Evolutionary conservation across 2,329 filamentous ascomycete species (phyloP).

Genomic region (Pezicula rhizophila): DNA sequence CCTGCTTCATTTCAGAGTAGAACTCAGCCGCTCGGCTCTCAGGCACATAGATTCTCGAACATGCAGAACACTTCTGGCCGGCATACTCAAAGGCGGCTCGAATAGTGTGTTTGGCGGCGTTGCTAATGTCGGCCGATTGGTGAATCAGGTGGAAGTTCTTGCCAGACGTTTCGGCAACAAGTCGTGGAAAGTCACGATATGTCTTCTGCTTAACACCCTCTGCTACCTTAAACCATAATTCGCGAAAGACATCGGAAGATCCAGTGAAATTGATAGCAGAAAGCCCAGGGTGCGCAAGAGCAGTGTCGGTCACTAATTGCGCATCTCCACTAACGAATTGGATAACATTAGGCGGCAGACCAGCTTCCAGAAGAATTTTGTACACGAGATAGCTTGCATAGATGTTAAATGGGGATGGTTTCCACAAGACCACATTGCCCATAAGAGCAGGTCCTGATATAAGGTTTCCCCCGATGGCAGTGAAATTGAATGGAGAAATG

Average conservation of each 20-base stretch:
- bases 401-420: conserved; percentile 87
- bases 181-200: conserved; percentile 79
- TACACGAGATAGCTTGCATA: conserved; percentile 86
- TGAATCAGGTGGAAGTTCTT: conserved; percentile 92
- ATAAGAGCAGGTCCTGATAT: conserved; percentile 77
- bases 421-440: conserved; percentile 95
- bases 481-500: conserved; percentile 95
- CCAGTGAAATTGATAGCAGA: conserved; percentile 91
- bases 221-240: conserved; percentile 81
- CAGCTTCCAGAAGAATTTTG: conserved; percentile 84
- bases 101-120: conserved; percentile 75
- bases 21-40: conserved; percentile 69
- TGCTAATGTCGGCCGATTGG: conserved; percentile 67
- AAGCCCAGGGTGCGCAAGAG: conserved; percentile 73
- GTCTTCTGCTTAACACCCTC: conserved; percentile 72
- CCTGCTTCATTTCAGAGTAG: conserved; percentile 57
- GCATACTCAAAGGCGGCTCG: conserved; percentile 87
- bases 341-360: conserved; percentile 81
- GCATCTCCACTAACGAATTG: conserved; percentile 91
- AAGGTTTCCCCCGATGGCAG: conserved; percentile 85
- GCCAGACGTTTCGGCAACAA: conserved; percentile 85
- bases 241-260: conserved; percentile 84
- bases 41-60: conserved; percentile 73
- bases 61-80: conserved; percentile 86
- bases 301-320: conserved; percentile 71